Evolutionary conservation across 352 stramenopile species (phyloP).

Genomic region (Phytopythium ostracodes): DNA sequence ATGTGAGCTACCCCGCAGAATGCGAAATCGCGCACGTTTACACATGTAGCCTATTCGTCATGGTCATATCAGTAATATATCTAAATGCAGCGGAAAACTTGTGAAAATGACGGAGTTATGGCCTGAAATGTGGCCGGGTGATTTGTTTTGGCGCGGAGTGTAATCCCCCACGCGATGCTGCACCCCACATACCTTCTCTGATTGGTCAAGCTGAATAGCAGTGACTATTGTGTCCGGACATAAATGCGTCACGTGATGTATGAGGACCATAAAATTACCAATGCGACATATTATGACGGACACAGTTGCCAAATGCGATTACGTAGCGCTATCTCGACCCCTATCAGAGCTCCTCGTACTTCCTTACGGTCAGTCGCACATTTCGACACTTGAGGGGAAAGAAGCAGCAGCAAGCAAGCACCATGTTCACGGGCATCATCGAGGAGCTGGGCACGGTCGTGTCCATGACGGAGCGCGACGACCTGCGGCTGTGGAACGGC

Average conservation of each 20-base stretch:
- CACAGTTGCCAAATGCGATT: background rate
- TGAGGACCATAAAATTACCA: background rate
- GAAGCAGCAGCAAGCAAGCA: conserved; percentile 2
- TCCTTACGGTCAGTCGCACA: background rate
- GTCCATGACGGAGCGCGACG: conserved; percentile 85
- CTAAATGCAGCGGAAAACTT: too few relatives aligned
- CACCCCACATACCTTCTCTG: background rate
- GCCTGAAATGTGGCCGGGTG: too few relatives aligned
- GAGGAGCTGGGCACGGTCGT: conserved; percentile 97
- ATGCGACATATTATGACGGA: background rate
- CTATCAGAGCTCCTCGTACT: background rate
- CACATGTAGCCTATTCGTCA: too few relatives aligned
- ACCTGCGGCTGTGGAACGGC: conserved; percentile 96
- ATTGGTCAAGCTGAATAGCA: background rate
- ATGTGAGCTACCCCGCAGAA: too few relatives aligned
- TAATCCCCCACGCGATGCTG: background rate
- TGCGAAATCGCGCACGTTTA: too few relatives aligned
- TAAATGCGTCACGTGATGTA: background rate
- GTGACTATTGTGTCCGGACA: background rate
- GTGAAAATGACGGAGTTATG: too few relatives aligned
- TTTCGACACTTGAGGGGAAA: background rate
- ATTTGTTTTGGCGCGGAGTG: too few relatives aligned
- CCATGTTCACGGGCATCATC: conserved; percentile 98
- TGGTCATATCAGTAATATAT: too few relatives aligned
- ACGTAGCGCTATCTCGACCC: background rate